Evolutionary conservation across 2,329 filamentous ascomycete genomes (phyloP).

Genomic region (Epichloe uncinata): DNA sequence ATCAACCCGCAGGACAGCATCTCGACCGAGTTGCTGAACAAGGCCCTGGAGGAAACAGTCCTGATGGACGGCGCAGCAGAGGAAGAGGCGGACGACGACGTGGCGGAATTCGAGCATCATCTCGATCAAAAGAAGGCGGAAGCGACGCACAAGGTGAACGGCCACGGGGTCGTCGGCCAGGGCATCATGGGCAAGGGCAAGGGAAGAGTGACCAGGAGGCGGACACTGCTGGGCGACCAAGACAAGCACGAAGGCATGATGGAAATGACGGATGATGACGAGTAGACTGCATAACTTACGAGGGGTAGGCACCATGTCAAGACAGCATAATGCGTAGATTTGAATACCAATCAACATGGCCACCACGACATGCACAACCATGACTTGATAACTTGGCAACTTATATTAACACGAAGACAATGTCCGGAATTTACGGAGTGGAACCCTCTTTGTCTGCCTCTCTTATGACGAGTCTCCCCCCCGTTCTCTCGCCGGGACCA

Average conservation of each 20-base stretch:
- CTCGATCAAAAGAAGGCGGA: slow-evolving; percentile 33
- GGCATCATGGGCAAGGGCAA: slow-evolving; percentile 30
- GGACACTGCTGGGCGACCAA: slow-evolving; percentile 20
- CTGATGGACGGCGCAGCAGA: slow-evolving; percentile 29
- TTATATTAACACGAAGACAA: too few relatives aligned
- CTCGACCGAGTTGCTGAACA: slow-evolving; percentile 63
- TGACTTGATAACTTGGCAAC: too few relatives aligned
- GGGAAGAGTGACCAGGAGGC: slow-evolving; percentile 25
- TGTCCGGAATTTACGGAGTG: too few relatives aligned
- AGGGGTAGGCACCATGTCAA: background rate
- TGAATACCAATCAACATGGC: too few relatives aligned
- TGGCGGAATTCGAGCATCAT: slow-evolving; percentile 38
- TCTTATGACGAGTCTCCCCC: slow-evolving; percentile 4
- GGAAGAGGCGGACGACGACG: slow-evolving; percentile 32
- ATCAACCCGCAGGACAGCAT: slow-evolving; percentile 69
- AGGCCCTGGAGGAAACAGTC: slow-evolving; percentile 53
- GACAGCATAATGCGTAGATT: too few relatives aligned
- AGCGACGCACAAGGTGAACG: slow-evolving; percentile 25
- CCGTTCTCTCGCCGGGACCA: slow-evolving; percentile 24
- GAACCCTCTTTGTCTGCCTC: background rate
- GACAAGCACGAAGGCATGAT: slow-evolving; percentile 34
- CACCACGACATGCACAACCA: too few relatives aligned
- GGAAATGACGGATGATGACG: slow-evolving; percentile 44
- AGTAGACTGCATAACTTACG: background rate
- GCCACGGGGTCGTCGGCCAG: slow-evolving; percentile 10